Conservation (phyloP, 176 grass and related monocot genomes). For the Saccharum officinarum region DNA sequence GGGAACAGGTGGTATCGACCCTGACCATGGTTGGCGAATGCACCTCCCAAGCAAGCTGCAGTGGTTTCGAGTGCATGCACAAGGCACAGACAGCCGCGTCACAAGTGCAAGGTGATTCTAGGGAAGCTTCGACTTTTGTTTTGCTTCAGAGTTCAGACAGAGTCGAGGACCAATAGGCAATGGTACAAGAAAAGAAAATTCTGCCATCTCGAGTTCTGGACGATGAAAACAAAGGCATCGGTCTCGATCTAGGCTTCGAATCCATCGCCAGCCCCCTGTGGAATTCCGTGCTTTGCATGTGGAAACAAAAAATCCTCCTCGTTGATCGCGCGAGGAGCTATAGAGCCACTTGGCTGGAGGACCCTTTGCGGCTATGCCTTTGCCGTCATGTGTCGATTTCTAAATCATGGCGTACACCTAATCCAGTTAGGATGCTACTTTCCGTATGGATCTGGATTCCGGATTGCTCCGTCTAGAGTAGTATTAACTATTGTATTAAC, state of each 20-base stretch:
- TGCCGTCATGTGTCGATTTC: not conserved
- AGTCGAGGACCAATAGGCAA: not conserved
- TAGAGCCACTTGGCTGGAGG: not conserved
- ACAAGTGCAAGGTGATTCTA: not conserved
- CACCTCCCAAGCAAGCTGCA: too few relatives aligned
- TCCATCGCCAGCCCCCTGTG: not conserved
- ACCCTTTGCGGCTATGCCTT: not conserved
- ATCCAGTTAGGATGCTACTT: not conserved
- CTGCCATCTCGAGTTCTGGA: not conserved
- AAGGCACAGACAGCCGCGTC: not conserved
- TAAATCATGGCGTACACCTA: not conserved
- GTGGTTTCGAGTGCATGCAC: too few relatives aligned
- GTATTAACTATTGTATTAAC: not conserved
- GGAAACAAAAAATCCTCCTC: not conserved
- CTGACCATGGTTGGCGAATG: too few relatives aligned
- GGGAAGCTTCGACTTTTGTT: not conserved
- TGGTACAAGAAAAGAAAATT: not conserved
- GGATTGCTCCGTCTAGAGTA: not conserved
- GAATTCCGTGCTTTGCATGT: not conserved
- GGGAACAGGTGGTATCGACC: too few relatives aligned
- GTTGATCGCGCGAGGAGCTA: too few relatives aligned
- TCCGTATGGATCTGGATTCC: not conserved
- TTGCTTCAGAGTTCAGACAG: not conserved
- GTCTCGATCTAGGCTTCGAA: not conserved
- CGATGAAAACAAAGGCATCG: not conserved